Percentiles rank a stretch among this genome's conserved stretches.
Evolutionary conservation across 73 alveolate species (phyloP).

Genomic region (Paramecium primaurelia): DNA sequence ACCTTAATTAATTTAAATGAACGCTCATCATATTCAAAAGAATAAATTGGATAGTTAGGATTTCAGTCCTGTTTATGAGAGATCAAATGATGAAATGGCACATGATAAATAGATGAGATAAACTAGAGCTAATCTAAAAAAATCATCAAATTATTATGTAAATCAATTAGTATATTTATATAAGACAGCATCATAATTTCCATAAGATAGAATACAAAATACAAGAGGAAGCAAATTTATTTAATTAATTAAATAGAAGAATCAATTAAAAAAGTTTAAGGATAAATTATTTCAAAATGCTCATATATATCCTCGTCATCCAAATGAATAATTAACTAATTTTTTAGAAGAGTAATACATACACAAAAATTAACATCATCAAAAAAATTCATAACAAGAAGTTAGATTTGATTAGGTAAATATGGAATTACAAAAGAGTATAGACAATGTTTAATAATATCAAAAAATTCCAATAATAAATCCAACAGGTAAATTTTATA

Average conservation of each 20-base stretch:
- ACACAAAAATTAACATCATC: background rate
- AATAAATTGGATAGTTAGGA: background rate
- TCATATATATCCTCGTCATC: background rate
- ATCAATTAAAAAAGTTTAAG: background rate
- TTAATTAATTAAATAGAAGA: background rate
- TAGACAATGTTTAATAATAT: background rate
- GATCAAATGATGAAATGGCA: background rate
- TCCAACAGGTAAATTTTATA: background rate
- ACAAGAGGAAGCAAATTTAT: background rate
- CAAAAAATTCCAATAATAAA: background rate
- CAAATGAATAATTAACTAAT: background rate
- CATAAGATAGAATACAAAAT: background rate
- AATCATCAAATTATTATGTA: background rate
- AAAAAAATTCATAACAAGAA: background rate
- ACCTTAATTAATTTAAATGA: background rate
- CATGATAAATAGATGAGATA: background rate
- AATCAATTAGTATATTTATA: background rate
- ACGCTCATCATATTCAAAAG: background rate
- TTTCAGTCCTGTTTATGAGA: background rate
- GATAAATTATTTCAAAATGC: background rate
- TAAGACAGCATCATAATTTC: background rate
- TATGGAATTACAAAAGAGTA: background rate
- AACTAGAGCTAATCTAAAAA: background rate
- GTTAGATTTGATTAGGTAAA: background rate
- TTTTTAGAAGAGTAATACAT: background rate